A percentile compares a stretch with the other conserved stretches of the same genome.
These are phyloP conservation scores for Emmonsiellopsis sp. DNA, from an alignment of 2,329 filamentous ascomycete genomes.

Conservation along the genomic window DNA sequence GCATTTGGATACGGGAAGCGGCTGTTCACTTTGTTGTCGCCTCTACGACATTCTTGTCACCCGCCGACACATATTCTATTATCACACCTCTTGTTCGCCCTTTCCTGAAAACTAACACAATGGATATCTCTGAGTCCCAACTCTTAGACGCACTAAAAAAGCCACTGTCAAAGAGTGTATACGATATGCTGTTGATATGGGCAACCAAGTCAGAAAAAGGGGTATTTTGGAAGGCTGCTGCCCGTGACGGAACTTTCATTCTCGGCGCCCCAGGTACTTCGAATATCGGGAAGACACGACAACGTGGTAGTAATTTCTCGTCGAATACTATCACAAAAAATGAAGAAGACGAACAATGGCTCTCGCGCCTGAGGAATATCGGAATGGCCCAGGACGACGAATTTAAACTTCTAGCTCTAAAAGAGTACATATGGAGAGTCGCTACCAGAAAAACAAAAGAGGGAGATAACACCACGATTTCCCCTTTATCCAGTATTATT, in stretches of 20 bases:
- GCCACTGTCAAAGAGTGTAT: slow-evolving; percentile 67
- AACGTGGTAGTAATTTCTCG: slow-evolving; percentile 33
- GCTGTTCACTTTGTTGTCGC: slow-evolving; percentile 74
- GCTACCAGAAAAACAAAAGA: slow-evolving; percentile 61
- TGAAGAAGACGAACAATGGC: slow-evolving; percentile 90
- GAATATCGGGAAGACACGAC: slow-evolving; percentile 49
- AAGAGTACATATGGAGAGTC: slow-evolving; percentile 86
- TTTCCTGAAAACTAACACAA: slow-evolving; percentile 66
- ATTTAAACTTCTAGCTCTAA: slow-evolving; percentile 72
- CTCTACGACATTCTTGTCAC: slow-evolving; percentile 64
- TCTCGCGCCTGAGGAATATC: slow-evolving; percentile 73
- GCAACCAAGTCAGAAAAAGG: slow-evolving; percentile 71
- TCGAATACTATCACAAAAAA: slow-evolving; percentile 62
- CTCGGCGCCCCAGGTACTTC: slow-evolving; percentile 50
- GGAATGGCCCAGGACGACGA: slow-evolving; percentile 80
- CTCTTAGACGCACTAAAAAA: slow-evolving; percentile 76
- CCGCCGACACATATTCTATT: slow-evolving; percentile 76
- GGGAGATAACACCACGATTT: slow-evolving; percentile 26
- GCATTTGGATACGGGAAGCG: slow-evolving; percentile 88
- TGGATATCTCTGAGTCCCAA: slow-evolving; percentile 61
- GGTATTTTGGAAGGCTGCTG: slow-evolving; percentile 75
- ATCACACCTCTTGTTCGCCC: slow-evolving; percentile 70
- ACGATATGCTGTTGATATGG: slow-evolving; percentile 82
- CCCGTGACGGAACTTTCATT: slow-evolving; percentile 61
- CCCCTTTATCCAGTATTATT: slow-evolving; percentile 57